A percentile compares a stretch with the other conserved stretches of the same genome.
Evolutionary conservation across 108 stramenopile species (phyloP).

Genomic region (Cyclotella cryptica): DNA sequence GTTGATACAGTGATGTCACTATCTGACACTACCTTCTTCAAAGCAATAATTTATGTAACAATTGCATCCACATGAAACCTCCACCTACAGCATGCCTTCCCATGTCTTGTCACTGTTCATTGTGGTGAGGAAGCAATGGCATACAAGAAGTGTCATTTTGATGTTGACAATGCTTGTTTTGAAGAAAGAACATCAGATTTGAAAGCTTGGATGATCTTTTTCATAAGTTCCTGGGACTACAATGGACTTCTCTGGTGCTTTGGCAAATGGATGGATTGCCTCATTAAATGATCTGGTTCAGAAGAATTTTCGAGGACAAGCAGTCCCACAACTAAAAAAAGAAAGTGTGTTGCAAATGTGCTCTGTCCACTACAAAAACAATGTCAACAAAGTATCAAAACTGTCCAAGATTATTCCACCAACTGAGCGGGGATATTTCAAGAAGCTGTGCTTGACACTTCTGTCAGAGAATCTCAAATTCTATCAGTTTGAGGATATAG

Average conservation of each 20-base stretch:
- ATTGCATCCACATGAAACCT: neutral
- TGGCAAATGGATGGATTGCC: slow-evolving; percentile 1
- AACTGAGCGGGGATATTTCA: neutral
- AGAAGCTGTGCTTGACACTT: neutral
- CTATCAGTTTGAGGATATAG: no score
- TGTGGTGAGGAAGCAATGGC: neutral
- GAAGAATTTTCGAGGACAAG: neutral
- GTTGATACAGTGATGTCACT: neutral
- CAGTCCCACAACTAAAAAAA: neutral
- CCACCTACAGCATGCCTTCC: neutral
- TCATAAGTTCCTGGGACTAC: neutral
- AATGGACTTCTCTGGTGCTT: neutral
- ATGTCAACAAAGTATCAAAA: no score
- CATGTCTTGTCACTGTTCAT: neutral
- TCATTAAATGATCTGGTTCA: neutral
- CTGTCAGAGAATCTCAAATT: neutral
- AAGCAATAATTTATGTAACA: neutral
- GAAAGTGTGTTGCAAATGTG: neutral
- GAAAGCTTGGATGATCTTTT: neutral
- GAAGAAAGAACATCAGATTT: neutral
- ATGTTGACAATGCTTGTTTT: neutral
- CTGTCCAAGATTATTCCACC: neutral
- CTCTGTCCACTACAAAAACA: neutral
- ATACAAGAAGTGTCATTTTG: neutral
- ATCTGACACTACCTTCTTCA: no score